Evolutionary conservation across 805 yeast genomes (phyloP), one percentile per base, ranked within the genome.

Genomic region (Scheffersomyces amazonensis): DNA sequence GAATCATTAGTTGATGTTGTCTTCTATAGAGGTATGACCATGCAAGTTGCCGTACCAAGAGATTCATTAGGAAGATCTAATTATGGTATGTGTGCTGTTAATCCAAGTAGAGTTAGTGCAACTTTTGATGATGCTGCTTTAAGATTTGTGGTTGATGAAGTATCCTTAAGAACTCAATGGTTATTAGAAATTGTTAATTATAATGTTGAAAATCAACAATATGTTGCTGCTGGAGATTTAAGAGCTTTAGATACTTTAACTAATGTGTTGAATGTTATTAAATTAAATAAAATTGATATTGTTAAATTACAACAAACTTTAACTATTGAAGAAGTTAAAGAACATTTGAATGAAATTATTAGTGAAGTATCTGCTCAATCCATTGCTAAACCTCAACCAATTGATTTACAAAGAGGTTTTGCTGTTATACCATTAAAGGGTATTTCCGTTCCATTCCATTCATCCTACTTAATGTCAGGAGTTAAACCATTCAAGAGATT

Each of bases 21-120:
- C 38, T 93, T 93, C 78, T 95, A 93, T 79, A 84, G 99, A 76
- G 99, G 99, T 78, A 93, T 93, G 98, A 95, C 99, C 35, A 93
- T 93, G 99, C 99, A 93, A 75, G 99, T 93, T 49, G 99, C 99
- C 34, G 99, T 93, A 50, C 98, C 98, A 62, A 85, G 99, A 73
- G 99, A 93, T 68, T 78, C 81, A 39, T 62, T 69, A 36, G 99
- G 99, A 35, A 85, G 98, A 71, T 93, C 99, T 42, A 93, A 93
- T 75, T 93, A 93, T 60, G 98, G 98, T 76, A 93, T 93, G 99
- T 80, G 88, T 73, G 99, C 99, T 37, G 90, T 91, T 42, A 93
- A 95, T 73, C 99, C 99, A 57, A 78, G 95, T 46, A 83, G 99
- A 69, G 84, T 93, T 46, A 80, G 86, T 40, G 70, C 85, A 39